Base-by-base conservation (phyloP, 1,139 yeast species). In the Blastobotrys capitulatus region DNA sequence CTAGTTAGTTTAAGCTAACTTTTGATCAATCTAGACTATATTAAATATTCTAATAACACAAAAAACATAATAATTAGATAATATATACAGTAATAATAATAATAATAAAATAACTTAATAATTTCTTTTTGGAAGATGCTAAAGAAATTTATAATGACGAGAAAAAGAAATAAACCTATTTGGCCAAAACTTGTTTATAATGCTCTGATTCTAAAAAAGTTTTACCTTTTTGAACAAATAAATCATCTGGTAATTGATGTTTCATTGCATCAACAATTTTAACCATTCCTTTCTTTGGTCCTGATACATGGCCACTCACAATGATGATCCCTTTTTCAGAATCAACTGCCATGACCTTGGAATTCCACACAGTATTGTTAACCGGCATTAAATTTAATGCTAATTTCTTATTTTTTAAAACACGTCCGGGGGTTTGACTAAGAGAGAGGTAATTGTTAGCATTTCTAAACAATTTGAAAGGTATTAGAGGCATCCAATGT, bases 331-430 rank as follows among this genome's bases (percentile, higher is more conserved):
- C 96, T 53, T 83, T 80, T 47, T 78, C 89, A 44, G 83, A 87
- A 65, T 87, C 90, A 16, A 83, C 83, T 63, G 85, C 85, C 64
- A 92, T 73, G 20, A 94, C 85, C 65, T 82, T 77, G 39, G 82
- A 75, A 67, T 89, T 89, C 65, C 81, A 86, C 34, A 82, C 79
- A 4, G 98, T 92, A 57, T 80, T 78, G 59, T 74, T 76, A 82
- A 57, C 98, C 98, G 95, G 90, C 85, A 69, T 87, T 86, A 57
- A n/a, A n/a, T n/a, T n/a, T n/a, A 98, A 98, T 31, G 98, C 95
- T 97, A 94, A 90, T 71, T 89, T 92, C 74, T 88, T 90, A 36
- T 97, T 97, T 15, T 97, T 97, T 56, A 89, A 75, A 49, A 89
- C 89, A 74, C 99, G 84, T 64, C 96, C 97, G 3, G 98, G 98